Evolutionary conservation across 225 moss, liverwort and hornwort species (phyloP).

Genomic region (Marchantia polymorpha): DNA sequence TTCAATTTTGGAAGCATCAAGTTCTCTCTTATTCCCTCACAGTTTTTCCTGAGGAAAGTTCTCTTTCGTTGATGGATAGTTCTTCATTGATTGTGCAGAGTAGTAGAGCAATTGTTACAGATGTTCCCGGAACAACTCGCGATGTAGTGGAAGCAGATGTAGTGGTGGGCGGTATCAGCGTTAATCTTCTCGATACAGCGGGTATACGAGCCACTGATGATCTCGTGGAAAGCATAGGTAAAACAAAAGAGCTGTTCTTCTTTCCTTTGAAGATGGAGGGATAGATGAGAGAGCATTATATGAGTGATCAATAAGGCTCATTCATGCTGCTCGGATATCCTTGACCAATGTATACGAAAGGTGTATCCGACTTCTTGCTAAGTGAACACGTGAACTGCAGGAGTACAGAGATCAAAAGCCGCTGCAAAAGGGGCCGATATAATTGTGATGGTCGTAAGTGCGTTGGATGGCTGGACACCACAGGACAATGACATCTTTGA

Average conservation of each 20-base stretch:
- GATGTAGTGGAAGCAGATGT: conserved; percentile 89
- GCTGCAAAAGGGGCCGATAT: conserved; percentile 81
- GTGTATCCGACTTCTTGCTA: not conserved
- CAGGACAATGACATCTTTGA: conserved; percentile 61
- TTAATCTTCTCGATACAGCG: conserved; percentile 90
- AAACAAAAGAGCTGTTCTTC: not conserved
- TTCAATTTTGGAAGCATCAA: not conserved
- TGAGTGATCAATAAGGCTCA: too few relatives aligned
- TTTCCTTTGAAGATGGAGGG: not conserved
- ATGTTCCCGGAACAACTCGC: conserved; percentile 90
- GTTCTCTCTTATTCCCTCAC: not conserved
- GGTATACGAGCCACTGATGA: conserved; percentile 86
- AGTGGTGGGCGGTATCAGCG: conserved; percentile 80
- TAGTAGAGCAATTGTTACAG: conserved; percentile 93
- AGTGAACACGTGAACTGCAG: conserved; percentile 32
- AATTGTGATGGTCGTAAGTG: conserved; percentile 89
- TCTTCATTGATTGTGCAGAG: conserved; percentile 49
- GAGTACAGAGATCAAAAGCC: conserved; percentile 82
- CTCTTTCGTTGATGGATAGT: not conserved
- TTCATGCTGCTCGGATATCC: too few relatives aligned
- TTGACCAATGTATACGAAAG: too few relatives aligned
- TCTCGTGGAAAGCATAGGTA: conserved; percentile 82
- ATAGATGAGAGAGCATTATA: not conserved
- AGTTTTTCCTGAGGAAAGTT: not conserved
- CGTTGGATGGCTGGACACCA: conserved; percentile 82